A percentile compares a stretch with the other conserved stretches of the same genome.
Conservation (phyloP, 768 basidiomycete genomes). For the Pleurotus tuber-regium region DNA sequence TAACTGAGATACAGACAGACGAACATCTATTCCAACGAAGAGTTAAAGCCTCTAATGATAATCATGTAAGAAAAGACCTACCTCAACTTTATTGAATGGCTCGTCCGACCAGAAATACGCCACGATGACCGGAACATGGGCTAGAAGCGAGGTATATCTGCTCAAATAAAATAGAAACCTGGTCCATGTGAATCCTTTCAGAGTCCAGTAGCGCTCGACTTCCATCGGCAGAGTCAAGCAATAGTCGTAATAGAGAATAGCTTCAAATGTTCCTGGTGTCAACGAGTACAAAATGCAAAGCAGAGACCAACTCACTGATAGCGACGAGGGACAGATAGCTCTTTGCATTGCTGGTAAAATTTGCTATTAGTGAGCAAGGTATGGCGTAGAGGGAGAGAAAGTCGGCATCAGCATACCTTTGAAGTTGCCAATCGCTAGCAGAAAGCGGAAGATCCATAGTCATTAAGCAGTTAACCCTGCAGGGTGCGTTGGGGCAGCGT, state of each 20-base stretch:
- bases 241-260: conserved; percentile 45
- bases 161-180: conserved; percentile 38
- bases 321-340: conserved; percentile 7
- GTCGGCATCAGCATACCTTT: not conserved
- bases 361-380: no score
- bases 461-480: no score
- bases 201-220: conserved; percentile 41
- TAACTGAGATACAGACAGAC: no score
- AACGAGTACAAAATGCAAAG: not conserved
- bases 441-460: not conserved
- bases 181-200: conserved; percentile 26
- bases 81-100: conserved; percentile 22
- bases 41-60: no score
- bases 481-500: no score
- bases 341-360: conserved; percentile 9
- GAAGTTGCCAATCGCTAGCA: not conserved
- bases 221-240: conserved; percentile 41
- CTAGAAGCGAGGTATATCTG: conserved; percentile 37
- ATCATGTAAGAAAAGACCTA: no score
- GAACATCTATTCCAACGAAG: no score
- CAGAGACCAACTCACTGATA: conserved; percentile 2
- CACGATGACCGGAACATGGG: conserved; percentile 34
- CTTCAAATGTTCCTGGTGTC: no score
- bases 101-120: conserved; percentile 33
- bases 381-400: no score